Base-by-base conservation (phyloP, 1,139 yeast genomes). In the Scheffersomyces cryptocercus region DNA sequence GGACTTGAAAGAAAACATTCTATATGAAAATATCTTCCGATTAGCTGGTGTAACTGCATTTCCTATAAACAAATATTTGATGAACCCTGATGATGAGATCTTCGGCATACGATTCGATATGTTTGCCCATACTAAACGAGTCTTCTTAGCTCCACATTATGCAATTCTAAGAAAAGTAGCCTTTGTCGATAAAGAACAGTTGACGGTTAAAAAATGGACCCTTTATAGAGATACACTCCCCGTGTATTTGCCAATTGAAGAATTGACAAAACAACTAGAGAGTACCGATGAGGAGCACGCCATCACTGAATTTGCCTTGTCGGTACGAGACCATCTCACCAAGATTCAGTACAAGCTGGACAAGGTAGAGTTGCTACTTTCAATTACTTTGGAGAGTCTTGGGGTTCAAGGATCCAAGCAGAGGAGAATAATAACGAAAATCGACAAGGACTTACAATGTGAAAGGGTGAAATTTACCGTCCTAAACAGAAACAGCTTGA, bases 21-120 rank as follows among this genome's bases (percentile, higher is more conserved):
- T 73, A 15, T 64, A 62, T 41, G 79, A 73, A 44, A 70, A 70
- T 44, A 56, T 73, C 13, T 61, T 58, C 46, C 46, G 79, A 35
- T 57, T 71, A 45, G 71, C 65, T 3, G 77, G 78, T 3, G 49
- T 69, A 28, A 71, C 79, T 0, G 73, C 74, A 0, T 73, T 73
- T 48, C 75, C 77, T 3, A 49, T 73, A 36, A 69, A 70, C 42
- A 56, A 58, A 35, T 48, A 50, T 28, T 44, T 65, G 32, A 59
- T 64, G 37, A 56, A 51, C 9, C 48, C 52, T 3, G 54, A 54
- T 28, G 61, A 54, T 12, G 62, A 61, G 29, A 48, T 63, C 11
- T 43, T 72, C 37, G 79, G 79, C 0, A 38, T 73, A 12, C 53
- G 79, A 12, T 72, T 73, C 46, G 79, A 73, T 42, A 50, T 59